phyloP scores from a whole-genome alignment of 2,329 filamentous ascomycete genomes.

The Neodidymelliopsis sp. region DNA sequence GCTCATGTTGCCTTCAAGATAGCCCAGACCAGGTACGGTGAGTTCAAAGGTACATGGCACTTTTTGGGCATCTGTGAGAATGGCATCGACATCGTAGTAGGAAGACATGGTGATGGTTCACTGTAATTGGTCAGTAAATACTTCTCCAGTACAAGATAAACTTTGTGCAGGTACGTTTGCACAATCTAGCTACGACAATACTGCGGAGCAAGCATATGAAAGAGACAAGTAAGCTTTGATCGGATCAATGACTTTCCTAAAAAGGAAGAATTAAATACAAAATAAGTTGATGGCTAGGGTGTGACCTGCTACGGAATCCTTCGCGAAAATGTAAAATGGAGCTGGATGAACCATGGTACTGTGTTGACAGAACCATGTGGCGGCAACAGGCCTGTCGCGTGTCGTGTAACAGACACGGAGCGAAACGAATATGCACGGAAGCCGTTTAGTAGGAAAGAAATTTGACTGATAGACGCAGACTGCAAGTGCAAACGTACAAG shows the following conservation, averaged over 20 bases:
- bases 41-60: conserved; percentile 94
- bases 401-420: conserved; percentile 29
- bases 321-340: no score
- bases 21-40: conserved; percentile 84
- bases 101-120: conserved; percentile 55
- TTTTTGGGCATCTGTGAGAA: conserved; percentile 92
- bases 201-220: no score
- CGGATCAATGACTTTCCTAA: background rate
- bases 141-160: no score
- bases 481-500: conserved; percentile 5
- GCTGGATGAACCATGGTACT: conserved; percentile 6
- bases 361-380: conserved; percentile 12
- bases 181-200: no score
- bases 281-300: no score
- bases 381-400: conserved; percentile 34
- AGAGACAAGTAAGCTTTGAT: no score
- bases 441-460: conserved; percentile 12
- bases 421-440: conserved; percentile 27
- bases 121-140: conserved; percentile 9
- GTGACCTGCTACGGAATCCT: no score
- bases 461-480: background rate
- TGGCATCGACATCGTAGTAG: conserved; percentile 86
- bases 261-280: no score
- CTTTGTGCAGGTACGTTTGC: no score
- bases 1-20: conserved; percentile 83